Base-by-base conservation (phyloP, 371 early-diverging fungal genomes). In the Rhizopus sp. region DNA sequence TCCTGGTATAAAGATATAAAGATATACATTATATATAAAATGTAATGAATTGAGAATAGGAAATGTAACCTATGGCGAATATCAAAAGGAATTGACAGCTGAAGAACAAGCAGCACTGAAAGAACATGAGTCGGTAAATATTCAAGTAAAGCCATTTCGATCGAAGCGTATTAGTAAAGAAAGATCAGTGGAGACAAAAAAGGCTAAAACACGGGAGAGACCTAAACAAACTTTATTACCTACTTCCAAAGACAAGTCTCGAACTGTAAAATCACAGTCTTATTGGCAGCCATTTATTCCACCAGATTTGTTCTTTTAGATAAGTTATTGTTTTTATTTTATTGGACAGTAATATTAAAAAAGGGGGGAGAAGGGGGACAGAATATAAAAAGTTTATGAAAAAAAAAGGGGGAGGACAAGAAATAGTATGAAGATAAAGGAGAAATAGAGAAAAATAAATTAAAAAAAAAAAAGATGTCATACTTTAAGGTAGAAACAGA, bases 301-400 rank as follows among this genome's bases (percentile, higher is more conserved):
- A 12, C 75, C 75, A 17, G 72, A 74, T 53, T 41, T 74, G 35
- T 71, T 55, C 40, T 74, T 71, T 59, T 73, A 59, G 52, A 13
- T 1, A 37, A 52, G 9, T 37, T 13, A 37, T 37, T 37, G 6
- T 37, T 37, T 23, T 37, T 37, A 15, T 30, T 29, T 29, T 46
- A 32, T 50, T 46, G 35, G 50, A 34, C 7, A 52, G 52, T 52
- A 9, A 15, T 52, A 23, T 32, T 35, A 52, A 35, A 52, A 52
- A 34, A 37, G 30, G 32, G 32, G 34, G n/a, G n/a, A n/a, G n/a
- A n/a, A 15, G 3, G 47, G 29, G 12, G 31, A 35, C 33, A 50
- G 31, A 31, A 32, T 32, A 50, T 16, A 50, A 34, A 50, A 33
- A n/a, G n/a, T n/a, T n/a, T n/a, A n/a, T n/a, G n/a, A n/a, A n/a